Evolutionary conservation across 2,329 filamentous ascomycete genomes (phyloP), one percentile per base, ranked within the genome.

Genomic region (Colletotrichum liaoningense): DNA sequence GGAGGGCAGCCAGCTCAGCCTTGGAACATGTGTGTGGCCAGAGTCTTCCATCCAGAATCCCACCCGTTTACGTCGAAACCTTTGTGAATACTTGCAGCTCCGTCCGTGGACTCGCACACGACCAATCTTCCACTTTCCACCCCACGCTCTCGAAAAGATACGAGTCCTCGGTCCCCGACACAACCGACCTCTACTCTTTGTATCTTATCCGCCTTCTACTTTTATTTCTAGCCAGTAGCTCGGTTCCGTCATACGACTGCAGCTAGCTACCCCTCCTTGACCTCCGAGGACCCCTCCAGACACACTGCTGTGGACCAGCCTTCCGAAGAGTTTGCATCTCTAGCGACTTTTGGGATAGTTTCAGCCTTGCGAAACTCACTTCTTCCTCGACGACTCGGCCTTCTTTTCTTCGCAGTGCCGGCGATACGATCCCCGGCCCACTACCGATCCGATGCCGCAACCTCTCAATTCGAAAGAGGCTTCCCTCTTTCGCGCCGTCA

Each of bases 401-500:
- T 38, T 12, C 16, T 57, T 4, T 58, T 8, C 54, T 64, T 7
- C 26, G 22, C 66, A 38, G 70, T 33, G 63, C 38, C 28, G 57
- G 59, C 63, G 42, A 74, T 64, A 67, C 74, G 42, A 54, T 63
- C 42, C 60, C 73, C 69, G 67, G 63, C 76, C 72, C 75, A 69
- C 35, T 28, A 62, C 68, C 60, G 55, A 77, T 79, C 83, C 81
- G 77, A 94, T 94, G 93, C 91, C 92, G 77, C 92, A 95, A 84
- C 89, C 89, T 80, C 88, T 95, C 74, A 91, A 89, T 80, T 92
- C 95, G 80, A 98, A 98, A 87, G 97, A 99, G 89, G 92, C 92
- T 79, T 93, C 95, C 82, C 93, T 98, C 86, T 99, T 99, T 85
- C 93, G 95, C 76, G 94, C 95, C 82, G 92, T 99, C 77, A 95